Conservation (phyloP, 345 rosid species). For the Moringa oleifera region DNA sequence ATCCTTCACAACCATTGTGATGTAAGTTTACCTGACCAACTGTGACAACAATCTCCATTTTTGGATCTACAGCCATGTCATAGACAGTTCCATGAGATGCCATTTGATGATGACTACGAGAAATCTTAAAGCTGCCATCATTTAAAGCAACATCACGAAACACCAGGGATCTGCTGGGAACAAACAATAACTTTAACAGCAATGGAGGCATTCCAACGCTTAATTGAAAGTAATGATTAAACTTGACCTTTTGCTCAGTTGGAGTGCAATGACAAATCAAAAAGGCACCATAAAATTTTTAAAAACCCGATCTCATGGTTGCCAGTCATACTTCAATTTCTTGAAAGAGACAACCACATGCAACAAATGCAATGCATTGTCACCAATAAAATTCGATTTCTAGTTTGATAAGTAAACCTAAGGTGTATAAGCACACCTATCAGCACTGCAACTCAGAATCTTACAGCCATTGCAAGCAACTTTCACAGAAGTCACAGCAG, state of each 20-base stretch:
- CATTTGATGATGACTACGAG: constrained; percentile 54
- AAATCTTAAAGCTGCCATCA: constrained; percentile 30
- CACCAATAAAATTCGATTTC: not conserved
- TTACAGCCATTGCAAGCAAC: constrained; percentile 48
- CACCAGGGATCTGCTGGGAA: constrained; percentile 47
- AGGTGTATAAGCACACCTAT: constrained; percentile 42
- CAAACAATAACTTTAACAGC: constrained; percentile 14
- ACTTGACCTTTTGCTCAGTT: not conserved
- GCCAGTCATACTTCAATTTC: not conserved
- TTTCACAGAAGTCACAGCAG: constrained; percentile 74
- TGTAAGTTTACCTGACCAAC: constrained; percentile 64
- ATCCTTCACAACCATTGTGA: constrained; percentile 5
- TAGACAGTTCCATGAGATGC: constrained; percentile 74
- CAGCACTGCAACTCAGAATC: constrained; percentile 73
- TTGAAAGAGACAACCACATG: constrained; percentile 7
- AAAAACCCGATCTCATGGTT: not conserved
- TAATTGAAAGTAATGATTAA: constrained; percentile 3
- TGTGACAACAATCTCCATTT: constrained; percentile 53
- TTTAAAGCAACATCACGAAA: constrained; percentile 52
- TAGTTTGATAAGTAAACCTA: not conserved
- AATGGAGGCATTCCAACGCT: not conserved
- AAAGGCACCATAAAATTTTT: not conserved
- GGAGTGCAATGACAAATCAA: constrained; percentile 2
- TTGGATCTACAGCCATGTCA: constrained; percentile 76
- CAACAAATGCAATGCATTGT: constrained; percentile 1